Percentiles rank a stretch among this genome's conserved stretches.
phyloP scores from a whole-genome alignment of 371 early-diverging fungal species.

The Mortierella sp. region DNA sequence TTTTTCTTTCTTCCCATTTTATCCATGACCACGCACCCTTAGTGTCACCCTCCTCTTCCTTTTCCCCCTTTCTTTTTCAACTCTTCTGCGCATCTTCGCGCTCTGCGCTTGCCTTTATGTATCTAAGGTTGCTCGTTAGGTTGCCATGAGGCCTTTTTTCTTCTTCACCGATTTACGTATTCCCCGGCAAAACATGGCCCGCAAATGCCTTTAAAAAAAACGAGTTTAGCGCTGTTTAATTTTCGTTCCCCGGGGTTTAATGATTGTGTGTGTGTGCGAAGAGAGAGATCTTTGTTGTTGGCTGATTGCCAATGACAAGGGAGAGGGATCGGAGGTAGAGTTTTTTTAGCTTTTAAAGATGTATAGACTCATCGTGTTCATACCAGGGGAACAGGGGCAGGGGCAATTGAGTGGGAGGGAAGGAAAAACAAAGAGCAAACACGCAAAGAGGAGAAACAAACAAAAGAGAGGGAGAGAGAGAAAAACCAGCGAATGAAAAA shows the following conservation, averaged over 20 bases:
- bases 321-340: background rate
- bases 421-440: background rate
- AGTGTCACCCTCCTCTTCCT: background rate
- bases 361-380: background rate
- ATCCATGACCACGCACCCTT: background rate
- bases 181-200: constrained; percentile 16
- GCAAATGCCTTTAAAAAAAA: constrained; percentile 7
- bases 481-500: constrained; percentile 14
- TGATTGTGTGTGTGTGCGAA: background rate
- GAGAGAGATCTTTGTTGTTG: background rate
- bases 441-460: background rate
- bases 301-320: background rate
- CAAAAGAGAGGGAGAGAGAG: background rate
- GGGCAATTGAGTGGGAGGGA: background rate
- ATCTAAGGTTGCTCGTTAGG: constrained; percentile 6
- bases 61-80: background rate
- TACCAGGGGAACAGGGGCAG: constrained; percentile 6
- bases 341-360: background rate
- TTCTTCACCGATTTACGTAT: background rate
- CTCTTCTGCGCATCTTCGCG: constrained; percentile 6
- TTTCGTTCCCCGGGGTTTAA: constrained; percentile 13
- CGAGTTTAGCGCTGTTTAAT: constrained; percentile 15
- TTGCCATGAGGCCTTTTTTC: constrained; percentile 14
- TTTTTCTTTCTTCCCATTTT: background rate
- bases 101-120: constrained; percentile 3